phyloP scores from a whole-genome alignment of 2,329 filamentous ascomycete genomes.

The Botrytis medusae region DNA sequence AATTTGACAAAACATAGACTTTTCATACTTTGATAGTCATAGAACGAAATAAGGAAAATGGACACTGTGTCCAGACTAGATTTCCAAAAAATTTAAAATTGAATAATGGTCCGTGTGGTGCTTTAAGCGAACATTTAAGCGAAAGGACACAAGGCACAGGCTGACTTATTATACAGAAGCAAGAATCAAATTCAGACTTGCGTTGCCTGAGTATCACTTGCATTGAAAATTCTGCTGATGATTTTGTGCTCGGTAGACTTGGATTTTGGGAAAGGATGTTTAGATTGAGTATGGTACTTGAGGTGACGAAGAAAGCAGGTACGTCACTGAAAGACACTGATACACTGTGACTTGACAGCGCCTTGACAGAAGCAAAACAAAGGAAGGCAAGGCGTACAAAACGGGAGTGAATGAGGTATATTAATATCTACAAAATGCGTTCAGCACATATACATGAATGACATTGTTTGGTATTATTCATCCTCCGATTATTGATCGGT shows the following conservation, averaged over 20 bases:
- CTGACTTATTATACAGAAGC: neutral
- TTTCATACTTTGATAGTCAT: neutral
- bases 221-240: neutral
- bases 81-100: neutral
- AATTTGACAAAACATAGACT: too few species aligned
- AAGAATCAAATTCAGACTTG: neutral
- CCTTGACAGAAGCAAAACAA: neutral
- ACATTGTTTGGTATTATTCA: neutral
- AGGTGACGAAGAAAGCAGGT: neutral
- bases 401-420: neutral
- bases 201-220: neutral
- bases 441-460: neutral
- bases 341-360: neutral
- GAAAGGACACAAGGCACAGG: neutral
- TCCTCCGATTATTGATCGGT: neutral
- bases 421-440: neutral
- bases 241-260: neutral
- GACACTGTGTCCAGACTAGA: neutral
- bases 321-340: neutral
- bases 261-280: neutral
- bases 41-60: neutral
- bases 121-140: neutral
- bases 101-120: neutral
- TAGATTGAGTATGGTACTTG: neutral
- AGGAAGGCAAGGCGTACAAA: too few species aligned